Percentiles rank a stretch among this genome's conserved stretches.
These are phyloP conservation scores for Claviceps citrina DNA, from an alignment of 2,329 filamentous ascomycete genomes.

Conservation along the genomic window DNA sequence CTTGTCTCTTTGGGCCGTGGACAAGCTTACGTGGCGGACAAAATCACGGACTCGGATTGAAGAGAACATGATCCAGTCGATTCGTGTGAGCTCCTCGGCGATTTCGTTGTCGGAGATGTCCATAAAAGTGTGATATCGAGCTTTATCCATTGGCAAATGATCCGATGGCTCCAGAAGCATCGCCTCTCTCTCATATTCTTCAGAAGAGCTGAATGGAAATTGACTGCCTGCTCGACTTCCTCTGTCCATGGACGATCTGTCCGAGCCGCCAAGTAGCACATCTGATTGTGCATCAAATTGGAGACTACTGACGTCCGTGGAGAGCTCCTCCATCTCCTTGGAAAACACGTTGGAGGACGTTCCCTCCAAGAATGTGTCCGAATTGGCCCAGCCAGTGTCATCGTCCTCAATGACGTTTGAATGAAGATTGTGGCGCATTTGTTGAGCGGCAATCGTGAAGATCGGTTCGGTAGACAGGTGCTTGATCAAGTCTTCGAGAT, in stretches of 20 bases:
- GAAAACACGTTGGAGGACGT: conserved; percentile 20
- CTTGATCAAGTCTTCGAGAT: conserved; percentile 59
- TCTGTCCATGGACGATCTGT: conserved; percentile 24
- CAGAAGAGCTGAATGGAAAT: conserved; percentile 49
- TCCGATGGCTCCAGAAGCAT: conserved; percentile 54
- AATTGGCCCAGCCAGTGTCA: conserved; percentile 81
- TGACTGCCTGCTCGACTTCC: conserved; percentile 26
- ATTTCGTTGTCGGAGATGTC: conserved; percentile 70
- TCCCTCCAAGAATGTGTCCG: conserved; percentile 40
- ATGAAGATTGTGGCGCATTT: conserved; percentile 69
- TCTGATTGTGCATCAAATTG: conserved; percentile 32
- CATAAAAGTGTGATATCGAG: conserved; percentile 84
- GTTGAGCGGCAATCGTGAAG: conserved; percentile 70
- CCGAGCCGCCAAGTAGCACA: conserved; percentile 32
- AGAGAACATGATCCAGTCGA: conserved; percentile 97
- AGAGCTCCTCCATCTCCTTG: conserved; percentile 25
- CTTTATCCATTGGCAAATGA: conserved; percentile 59
- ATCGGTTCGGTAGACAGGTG: conserved; percentile 63
- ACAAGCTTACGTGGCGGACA: conserved; percentile 75
- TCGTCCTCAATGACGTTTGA: conserved; percentile 66
- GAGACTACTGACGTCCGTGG: conserved; percentile 30
- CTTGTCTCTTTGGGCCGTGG: conserved; percentile 53
- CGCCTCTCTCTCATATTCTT: conserved; percentile 70
- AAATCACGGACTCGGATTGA: conserved; percentile 87
- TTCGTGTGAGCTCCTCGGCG: conserved; percentile 80